These are phyloP conservation scores for Raffaelea arxii DNA, from an alignment of 2,329 filamentous ascomycete species.

Conservation along the genomic window DNA sequence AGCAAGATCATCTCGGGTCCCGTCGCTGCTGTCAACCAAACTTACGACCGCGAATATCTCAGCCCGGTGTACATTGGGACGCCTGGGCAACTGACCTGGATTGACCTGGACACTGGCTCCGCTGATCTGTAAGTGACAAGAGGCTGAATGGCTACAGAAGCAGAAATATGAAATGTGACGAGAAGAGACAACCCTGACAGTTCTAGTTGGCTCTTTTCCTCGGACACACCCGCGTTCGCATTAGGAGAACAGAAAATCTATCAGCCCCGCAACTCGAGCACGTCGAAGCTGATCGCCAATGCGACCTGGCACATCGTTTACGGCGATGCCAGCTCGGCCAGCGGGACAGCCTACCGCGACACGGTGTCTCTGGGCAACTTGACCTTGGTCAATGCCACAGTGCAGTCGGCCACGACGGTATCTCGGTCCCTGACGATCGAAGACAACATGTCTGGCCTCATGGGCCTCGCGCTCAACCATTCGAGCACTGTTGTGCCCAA, in stretches of 20 bases:
- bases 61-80: constrained; percentile 54
- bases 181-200: no score
- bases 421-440: constrained; percentile 30
- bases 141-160: background rate
- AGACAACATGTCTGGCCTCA: constrained; percentile 35
- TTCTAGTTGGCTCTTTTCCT: constrained; percentile 43
- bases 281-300: constrained; percentile 29
- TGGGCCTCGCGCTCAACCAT: constrained; percentile 40
- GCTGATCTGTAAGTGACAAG: constrained; percentile 50
- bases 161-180: no score
- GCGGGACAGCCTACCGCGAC: constrained; percentile 41
- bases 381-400: constrained; percentile 31
- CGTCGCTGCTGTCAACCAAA: constrained; percentile 20
- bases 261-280: constrained; percentile 33
- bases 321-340: constrained; percentile 34
- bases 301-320: constrained; percentile 39
- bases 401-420: constrained; percentile 38
- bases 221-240: constrained; percentile 33
- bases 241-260: constrained; percentile 37
- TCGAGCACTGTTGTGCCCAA: constrained; percentile 32
- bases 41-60: constrained; percentile 46
- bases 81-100: constrained; percentile 43
- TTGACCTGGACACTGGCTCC: constrained; percentile 63
- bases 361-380: constrained; percentile 36
- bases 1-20: constrained; percentile 8